These are phyloP conservation scores for Alloteropsis semialata DNA, from an alignment of 176 grass and related monocot genomes.

Conservation along the genomic window DNA sequence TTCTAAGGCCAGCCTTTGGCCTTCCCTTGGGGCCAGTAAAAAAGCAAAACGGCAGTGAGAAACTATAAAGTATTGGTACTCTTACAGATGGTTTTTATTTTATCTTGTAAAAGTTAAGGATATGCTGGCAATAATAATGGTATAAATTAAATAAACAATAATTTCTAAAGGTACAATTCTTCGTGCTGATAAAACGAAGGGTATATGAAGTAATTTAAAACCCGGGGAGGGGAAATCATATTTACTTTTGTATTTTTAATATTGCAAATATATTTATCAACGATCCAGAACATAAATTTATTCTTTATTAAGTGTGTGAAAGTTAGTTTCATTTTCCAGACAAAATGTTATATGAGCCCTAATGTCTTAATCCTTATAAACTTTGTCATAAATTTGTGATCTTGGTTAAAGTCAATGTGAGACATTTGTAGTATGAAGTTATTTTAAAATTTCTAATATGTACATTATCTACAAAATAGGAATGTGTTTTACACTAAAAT, in stretches of 20 bases:
- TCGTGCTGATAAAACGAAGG: background rate
- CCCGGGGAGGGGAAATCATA: no score
- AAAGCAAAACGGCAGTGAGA: background rate
- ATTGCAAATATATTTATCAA: background rate
- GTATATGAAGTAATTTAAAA: background rate
- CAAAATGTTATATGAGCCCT: background rate
- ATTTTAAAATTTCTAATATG: background rate
- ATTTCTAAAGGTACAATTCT: background rate
- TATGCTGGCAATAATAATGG: background rate
- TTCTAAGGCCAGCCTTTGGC: slow-evolving; percentile 14
- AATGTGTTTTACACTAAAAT: background rate
- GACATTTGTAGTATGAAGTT: background rate
- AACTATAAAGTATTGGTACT: background rate
- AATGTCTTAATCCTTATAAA: background rate
- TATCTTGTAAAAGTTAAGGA: background rate
- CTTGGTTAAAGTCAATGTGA: background rate
- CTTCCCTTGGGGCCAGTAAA: background rate
- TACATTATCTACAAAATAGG: background rate
- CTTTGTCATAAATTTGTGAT: background rate
- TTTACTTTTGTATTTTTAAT: background rate
- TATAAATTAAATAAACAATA: background rate
- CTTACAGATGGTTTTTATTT: background rate
- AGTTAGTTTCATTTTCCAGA: background rate
- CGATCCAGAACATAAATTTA: background rate
- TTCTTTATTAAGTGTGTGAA: background rate